phyloP scores from a whole-genome alignment of 176 grass and related monocot species.

The Carex kokanica region DNA sequence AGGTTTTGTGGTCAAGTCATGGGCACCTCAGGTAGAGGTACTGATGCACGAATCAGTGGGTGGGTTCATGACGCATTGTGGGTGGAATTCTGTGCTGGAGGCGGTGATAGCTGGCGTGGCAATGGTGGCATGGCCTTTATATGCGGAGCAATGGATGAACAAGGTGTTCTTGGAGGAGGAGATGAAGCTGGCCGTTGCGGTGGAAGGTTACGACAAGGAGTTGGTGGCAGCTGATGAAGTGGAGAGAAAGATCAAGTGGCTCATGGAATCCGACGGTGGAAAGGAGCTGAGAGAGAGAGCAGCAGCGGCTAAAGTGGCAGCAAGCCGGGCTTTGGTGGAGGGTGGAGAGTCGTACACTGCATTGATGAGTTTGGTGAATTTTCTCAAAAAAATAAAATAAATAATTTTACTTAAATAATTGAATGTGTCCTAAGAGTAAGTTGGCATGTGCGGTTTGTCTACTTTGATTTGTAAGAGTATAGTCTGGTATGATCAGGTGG shows the following conservation, averaged over 20 bases:
- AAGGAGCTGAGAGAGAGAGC: constrained; percentile 36
- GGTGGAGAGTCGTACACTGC: constrained; percentile 42
- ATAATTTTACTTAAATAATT: no score
- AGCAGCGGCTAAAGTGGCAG: constrained; percentile 21
- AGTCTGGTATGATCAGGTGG: no score
- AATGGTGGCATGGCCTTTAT: constrained; percentile 37
- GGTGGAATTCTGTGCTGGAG: constrained; percentile 35
- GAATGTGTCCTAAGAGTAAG: no score
- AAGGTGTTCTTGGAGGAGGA: constrained; percentile 45
- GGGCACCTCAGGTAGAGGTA: constrained; percentile 37
- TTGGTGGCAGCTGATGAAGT: constrained; percentile 33
- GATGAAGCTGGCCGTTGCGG: constrained; percentile 31
- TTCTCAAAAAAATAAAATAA: no score
- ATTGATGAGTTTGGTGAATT: constrained; percentile 28
- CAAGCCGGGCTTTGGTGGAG: constrained; percentile 32
- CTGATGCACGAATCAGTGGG: constrained; percentile 23
- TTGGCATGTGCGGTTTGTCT: no score
- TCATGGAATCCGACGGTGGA: constrained; percentile 25
- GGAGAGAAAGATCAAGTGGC: constrained; percentile 32
- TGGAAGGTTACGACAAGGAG: constrained; percentile 37
- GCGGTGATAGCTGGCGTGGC: constrained; percentile 33
- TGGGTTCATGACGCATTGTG: constrained; percentile 33
- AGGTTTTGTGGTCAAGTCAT: constrained; percentile 37
- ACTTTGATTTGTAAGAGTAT: no score
- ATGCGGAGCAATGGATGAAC: constrained; percentile 41